Evolutionary conservation across 2,329 filamentous ascomycete species (phyloP), one percentile per base, ranked within the genome.

Genomic region (Fusarium torulosum): DNA sequence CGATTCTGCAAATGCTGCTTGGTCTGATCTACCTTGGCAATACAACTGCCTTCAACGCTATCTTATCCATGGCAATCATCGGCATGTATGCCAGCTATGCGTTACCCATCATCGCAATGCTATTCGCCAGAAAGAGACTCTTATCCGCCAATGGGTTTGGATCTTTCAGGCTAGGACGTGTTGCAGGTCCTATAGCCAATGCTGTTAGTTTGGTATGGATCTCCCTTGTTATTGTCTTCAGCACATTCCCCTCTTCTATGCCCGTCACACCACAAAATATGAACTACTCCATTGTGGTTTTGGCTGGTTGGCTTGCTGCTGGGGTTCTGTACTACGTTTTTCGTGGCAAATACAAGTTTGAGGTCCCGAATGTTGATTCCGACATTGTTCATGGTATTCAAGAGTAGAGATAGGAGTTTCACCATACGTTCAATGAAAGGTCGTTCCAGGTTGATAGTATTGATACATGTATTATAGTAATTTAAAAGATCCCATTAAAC

Each of bases 231-330:
- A 78, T 82, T 35, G 60, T 83, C 2, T 82, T 85, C 40, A 82
- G 82, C 66, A 81, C 77, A 1, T 82, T 85, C 35, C 83, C 82
- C 1, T 75, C 75, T 2, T 55, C 70, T 0, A 73, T 80, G 69
- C 83, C 81, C 0, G 79, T 82, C 0, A 80, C 79, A 2, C 57
- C 77, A 0, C 74, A 79, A 35, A 81, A 78, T 17, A 84, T 85
- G 81, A 85, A 84, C 42, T 84, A 84, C 55, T 77, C 78, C 0
- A 75, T 76, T 33, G 80, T 82, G 0, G 80, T 84, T 0, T 69
- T 83, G 66, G 73, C 72, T 4, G 81, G 77, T 0, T 83, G 80
- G 80, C 50, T 78, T 1, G 25, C 75, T 0, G 72, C 78, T 31
- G 79, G 80, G 0, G 69, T 71, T 0, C 29, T 74, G 3, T 82